Evolutionary conservation across 2,329 filamentous ascomycete genomes (phyloP).

Genomic region (Amesomyces nigricolor): DNA sequence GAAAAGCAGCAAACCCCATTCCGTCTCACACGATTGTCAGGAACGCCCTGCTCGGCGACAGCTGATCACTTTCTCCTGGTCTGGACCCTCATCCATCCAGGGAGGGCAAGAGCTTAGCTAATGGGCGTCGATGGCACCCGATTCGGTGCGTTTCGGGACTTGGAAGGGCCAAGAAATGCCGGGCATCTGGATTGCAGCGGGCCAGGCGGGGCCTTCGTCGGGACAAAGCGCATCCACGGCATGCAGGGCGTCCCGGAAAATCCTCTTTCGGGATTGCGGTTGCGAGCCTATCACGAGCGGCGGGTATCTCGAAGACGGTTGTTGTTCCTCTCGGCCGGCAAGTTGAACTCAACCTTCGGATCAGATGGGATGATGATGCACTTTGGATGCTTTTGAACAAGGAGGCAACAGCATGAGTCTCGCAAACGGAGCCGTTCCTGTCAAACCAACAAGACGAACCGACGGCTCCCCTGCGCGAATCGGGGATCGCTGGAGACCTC

Average conservation of each 20-base stretch:
- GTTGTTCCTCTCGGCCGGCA: too few species aligned
- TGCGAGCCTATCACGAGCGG: too few species aligned
- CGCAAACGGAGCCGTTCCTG: neutral
- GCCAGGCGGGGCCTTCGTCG: slow-evolving; percentile 7
- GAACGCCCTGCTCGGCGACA: neutral
- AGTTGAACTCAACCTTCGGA: too few species aligned
- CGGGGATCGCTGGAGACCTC: slow-evolving; percentile 3
- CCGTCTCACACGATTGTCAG: neutral
- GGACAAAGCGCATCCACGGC: slow-evolving; percentile 17
- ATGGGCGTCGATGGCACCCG: neutral
- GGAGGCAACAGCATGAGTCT: neutral
- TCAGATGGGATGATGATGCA: too few species aligned
- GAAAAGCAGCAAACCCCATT: too few species aligned
- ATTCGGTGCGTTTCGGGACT: slow-evolving; percentile 13
- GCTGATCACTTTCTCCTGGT: slow-evolving; percentile 9
- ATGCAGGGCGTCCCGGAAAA: slow-evolving; percentile 21
- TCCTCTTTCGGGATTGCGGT: slow-evolving; percentile 17
- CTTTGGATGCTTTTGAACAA: neutral
- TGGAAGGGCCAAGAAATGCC: slow-evolving; percentile 18
- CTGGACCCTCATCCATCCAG: neutral
- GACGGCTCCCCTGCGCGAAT: neutral
- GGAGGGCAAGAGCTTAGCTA: neutral
- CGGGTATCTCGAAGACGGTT: too few species aligned
- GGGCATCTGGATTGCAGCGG: slow-evolving; percentile 10
- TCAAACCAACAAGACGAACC: neutral